These are phyloP conservation scores for Cornus kousa DNA, from an alignment of 148 eudicot species.

Conservation along the genomic window DNA sequence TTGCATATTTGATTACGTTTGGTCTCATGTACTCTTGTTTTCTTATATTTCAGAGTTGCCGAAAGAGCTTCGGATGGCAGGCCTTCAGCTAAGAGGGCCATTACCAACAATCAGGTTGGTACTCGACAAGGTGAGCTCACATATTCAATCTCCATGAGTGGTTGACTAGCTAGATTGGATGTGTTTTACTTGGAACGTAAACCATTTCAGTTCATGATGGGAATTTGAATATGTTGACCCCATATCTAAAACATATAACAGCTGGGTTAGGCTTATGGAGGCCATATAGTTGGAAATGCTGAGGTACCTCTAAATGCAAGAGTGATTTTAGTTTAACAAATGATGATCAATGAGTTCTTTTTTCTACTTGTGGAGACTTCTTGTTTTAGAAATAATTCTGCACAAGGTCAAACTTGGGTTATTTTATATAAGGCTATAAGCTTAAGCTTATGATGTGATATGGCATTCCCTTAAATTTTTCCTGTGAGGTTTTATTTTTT, in stretches of 20 bases:
- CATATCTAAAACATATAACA: too few species aligned
- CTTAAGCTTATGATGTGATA: not conserved
- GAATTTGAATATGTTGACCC: too few species aligned
- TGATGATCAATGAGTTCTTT: not conserved
- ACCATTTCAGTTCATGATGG: not conserved
- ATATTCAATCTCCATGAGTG: not conserved
- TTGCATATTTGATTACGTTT: not conserved
- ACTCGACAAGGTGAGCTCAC: conserved; percentile 51
- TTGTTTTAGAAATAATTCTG: not conserved
- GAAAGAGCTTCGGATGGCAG: conserved; percentile 66
- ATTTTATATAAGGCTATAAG: not conserved
- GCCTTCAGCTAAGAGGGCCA: conserved; percentile 62
- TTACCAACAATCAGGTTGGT: conserved; percentile 42
- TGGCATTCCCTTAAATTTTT: not conserved
- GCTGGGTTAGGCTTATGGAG: too few species aligned
- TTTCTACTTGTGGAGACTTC: not conserved
- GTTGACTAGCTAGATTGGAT: not conserved
- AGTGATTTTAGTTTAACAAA: not conserved
- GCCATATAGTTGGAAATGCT: too few species aligned
- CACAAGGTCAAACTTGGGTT: too few species aligned
- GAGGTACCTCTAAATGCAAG: not conserved
- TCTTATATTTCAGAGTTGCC: conserved; percentile 50
- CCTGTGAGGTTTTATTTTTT: too few species aligned
- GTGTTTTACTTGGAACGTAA: not conserved
- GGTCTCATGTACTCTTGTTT: not conserved